Conservation (phyloP, 1,284 basidiomycete species). For the Pyrrhoderma noxium region DNA sequence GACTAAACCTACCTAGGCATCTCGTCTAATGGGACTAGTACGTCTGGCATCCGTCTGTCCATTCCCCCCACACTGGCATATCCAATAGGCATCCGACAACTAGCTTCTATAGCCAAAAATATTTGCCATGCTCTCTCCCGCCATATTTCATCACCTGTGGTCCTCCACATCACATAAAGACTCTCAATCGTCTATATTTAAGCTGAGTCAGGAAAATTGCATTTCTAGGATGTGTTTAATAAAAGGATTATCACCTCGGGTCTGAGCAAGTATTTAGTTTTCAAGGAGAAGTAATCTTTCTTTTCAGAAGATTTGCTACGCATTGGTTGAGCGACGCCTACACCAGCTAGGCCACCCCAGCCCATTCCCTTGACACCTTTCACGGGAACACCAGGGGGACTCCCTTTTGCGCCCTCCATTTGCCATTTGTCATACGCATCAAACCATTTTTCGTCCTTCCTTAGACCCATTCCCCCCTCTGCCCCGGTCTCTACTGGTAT, state of each 20-base stretch:
- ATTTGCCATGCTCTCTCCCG: slow-evolving; percentile 71
- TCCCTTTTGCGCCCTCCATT: slow-evolving; percentile 32
- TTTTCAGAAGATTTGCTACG: not conserved
- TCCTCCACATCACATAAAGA: slow-evolving; percentile 63
- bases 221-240: no score
- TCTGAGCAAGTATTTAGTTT: slow-evolving; percentile 44
- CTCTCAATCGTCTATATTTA: slow-evolving; percentile 53
- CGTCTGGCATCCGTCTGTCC: slow-evolving; percentile 30
- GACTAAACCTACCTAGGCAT: slow-evolving; percentile 57
- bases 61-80: slow-evolving; percentile 52
- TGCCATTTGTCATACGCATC: slow-evolving; percentile 48
- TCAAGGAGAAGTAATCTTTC: slow-evolving; percentile 37
- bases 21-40: slow-evolving; percentile 35
- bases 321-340: slow-evolving; percentile 20
- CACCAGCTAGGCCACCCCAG: no score
- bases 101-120: slow-evolving; percentile 61
- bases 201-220: not conserved
- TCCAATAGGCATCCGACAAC: slow-evolving; percentile 44
- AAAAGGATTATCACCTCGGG: no score
- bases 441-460: slow-evolving; percentile 37
- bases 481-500: not conserved
- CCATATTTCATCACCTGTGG: slow-evolving; percentile 65
- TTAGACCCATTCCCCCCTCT: slow-evolving; percentile 1
- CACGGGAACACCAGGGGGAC: slow-evolving; percentile 44
- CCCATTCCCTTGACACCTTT: slow-evolving; percentile 24